Conservation (phyloP, 352 stramenopile species). For the Blastocystis sp. region DNA sequence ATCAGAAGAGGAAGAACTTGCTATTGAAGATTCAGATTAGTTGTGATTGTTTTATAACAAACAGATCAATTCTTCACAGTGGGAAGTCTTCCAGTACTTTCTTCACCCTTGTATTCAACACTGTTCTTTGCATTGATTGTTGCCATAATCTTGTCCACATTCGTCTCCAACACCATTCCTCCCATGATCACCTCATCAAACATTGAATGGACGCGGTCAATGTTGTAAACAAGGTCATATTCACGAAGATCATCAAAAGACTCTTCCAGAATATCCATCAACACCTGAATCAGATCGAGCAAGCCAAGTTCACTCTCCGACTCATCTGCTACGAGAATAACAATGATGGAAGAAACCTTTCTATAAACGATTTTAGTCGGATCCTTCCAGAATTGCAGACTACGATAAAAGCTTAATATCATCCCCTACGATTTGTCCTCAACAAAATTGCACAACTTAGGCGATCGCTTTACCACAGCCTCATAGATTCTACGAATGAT, state of each 20-base stretch:
- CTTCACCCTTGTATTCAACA: constrained; percentile 36
- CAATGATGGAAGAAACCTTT: constrained; percentile 31
- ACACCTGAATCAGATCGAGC: constrained; percentile 25
- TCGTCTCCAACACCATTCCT: constrained; percentile 45
- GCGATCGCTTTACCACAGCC: constrained; percentile 6
- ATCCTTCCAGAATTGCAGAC: constrained; percentile 33
- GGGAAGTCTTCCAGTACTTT: constrained; percentile 12
- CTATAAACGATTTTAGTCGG: constrained; percentile 26
- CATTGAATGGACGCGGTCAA: constrained; percentile 45
- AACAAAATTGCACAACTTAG: constrained; percentile 42
- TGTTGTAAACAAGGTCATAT: constrained; percentile 53
- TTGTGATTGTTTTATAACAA: not conserved
- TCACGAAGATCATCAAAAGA: constrained; percentile 24
- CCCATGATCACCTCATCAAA: constrained; percentile 55
- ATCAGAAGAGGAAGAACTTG: not conserved
- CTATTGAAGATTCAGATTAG: not conserved
- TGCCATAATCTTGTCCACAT: constrained; percentile 55
- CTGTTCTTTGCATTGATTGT: constrained; percentile 52
- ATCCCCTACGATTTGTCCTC: constrained; percentile 16
- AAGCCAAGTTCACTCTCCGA: constrained; percentile 27
- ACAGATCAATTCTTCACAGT: constrained; percentile 19
- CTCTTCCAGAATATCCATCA: constrained; percentile 42
- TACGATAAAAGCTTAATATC: not conserved
- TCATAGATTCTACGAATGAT: constrained; percentile 54
- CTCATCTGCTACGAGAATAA: constrained; percentile 32